phyloP scores from a whole-genome alignment of 169 alveolate genomes.

The Cystoisospora suis region DNA sequence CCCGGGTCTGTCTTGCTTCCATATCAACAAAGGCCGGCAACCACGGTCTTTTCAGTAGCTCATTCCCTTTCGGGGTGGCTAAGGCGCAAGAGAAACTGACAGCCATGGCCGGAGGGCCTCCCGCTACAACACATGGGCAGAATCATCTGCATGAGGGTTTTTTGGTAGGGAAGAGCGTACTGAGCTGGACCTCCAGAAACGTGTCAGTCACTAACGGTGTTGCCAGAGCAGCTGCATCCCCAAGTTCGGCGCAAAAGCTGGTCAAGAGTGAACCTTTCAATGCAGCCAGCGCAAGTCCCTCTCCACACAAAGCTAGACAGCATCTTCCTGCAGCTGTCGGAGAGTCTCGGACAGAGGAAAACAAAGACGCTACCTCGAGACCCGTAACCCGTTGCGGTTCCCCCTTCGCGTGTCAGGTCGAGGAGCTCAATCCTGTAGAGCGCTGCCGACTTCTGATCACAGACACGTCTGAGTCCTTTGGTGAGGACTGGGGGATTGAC shows the following conservation, averaged over 20 bases:
- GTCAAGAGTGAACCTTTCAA: too few species aligned
- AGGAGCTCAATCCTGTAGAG: not conserved
- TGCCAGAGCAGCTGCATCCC: too few species aligned
- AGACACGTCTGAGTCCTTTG: constrained; percentile 22
- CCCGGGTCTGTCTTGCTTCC: not conserved
- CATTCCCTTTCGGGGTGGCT: not conserved
- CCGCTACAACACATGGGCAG: too few species aligned
- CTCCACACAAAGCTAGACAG: too few species aligned
- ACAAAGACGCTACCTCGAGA: too few species aligned
- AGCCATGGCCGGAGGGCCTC: not conserved
- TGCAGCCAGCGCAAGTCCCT: not conserved
- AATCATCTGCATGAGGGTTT: too few species aligned
- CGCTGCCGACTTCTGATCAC: constrained; percentile 33
- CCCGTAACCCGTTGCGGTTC: not conserved
- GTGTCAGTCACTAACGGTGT: too few species aligned
- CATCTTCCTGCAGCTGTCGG: too few species aligned
- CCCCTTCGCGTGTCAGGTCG: not conserved
- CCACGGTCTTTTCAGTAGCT: not conserved
- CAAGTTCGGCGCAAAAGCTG: too few species aligned
- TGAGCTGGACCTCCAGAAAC: not conserved
- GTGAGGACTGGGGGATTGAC: constrained; percentile 38
- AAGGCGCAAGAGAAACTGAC: not conserved
- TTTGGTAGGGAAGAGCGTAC: not conserved
- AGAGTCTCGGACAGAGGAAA: too few species aligned
- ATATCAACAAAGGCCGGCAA: not conserved